Percentiles rank a stretch among this genome's conserved stretches.
phyloP scores from a whole-genome alignment of 768 basidiomycete genomes.

The Calocera viscosa region DNA sequence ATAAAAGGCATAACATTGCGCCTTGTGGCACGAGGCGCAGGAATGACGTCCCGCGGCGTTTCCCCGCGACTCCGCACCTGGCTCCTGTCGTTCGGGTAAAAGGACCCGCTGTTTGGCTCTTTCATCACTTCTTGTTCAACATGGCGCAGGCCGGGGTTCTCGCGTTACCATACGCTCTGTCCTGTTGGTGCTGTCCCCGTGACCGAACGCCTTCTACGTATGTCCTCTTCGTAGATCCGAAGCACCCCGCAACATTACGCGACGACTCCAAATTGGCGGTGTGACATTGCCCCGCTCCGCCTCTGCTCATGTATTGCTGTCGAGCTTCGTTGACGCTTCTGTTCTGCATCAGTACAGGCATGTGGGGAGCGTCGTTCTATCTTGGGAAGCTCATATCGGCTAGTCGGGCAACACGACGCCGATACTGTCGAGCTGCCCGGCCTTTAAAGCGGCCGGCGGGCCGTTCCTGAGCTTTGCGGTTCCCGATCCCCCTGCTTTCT shows the following conservation, averaged over 20 bases:
- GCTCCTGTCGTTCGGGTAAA: too few species aligned
- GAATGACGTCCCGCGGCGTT: background rate
- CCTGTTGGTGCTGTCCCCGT: too few species aligned
- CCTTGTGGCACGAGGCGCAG: background rate
- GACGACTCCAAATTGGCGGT: background rate
- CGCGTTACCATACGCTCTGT: background rate
- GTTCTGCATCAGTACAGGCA: background rate
- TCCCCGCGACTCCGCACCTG: too few species aligned
- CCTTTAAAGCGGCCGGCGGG: background rate
- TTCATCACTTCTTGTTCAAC: background rate
- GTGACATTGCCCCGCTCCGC: background rate
- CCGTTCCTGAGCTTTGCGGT: background rate
- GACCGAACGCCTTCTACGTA: background rate
- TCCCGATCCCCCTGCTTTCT: background rate
- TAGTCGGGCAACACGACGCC: background rate
- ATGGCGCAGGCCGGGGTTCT: background rate
- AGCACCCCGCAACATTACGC: background rate
- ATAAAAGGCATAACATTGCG: too few species aligned
- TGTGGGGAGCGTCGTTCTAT: background rate
- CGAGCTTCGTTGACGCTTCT: background rate
- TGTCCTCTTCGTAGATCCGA: background rate
- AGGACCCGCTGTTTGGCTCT: background rate
- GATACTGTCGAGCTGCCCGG: background rate
- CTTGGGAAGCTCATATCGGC: background rate
- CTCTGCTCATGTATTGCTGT: background rate